Evolutionary conservation across 148 eudicot genomes (phyloP).

Genomic region (Camellia granthamiana): DNA sequence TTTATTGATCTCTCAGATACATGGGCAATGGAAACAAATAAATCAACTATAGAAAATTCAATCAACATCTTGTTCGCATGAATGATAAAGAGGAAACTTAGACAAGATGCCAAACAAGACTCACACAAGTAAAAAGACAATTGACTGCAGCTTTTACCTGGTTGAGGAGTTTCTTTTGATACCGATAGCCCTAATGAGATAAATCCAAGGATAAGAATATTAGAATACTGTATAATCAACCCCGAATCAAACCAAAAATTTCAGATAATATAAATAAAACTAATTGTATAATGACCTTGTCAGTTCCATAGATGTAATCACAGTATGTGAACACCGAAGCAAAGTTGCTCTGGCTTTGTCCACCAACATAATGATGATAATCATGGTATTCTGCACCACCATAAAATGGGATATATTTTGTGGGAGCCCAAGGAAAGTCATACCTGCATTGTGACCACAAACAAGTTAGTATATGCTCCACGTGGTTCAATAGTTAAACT

Average conservation of each 20-base stretch:
- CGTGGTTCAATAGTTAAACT: background rate
- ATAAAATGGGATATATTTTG: constrained; percentile 90
- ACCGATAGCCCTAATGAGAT: constrained; percentile 75
- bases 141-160: constrained; percentile 51
- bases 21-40: background rate
- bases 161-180: constrained; percentile 75
- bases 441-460: constrained; percentile 52
- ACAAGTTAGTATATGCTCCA: background rate
- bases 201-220: constrained; percentile 14
- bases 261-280: constrained; percentile 4
- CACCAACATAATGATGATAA: constrained; percentile 98
- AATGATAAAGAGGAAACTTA: background rate
- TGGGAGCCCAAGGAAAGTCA: constrained; percentile 84
- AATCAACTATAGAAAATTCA: background rate
- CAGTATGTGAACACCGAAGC: constrained; percentile 97
- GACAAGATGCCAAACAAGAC: background rate
- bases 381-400: constrained; percentile 98
- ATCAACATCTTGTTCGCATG: background rate
- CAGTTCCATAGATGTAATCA: constrained; percentile 97
- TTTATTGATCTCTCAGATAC: background rate
- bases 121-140: constrained; percentile 4
- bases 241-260: constrained; percentile 10
- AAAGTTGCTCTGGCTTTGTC: constrained; percentile 95
- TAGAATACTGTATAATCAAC: constrained; percentile 24
- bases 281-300: constrained; percentile 55